Evolutionary conservation across 495 filamentous ascomycete species (phyloP).

Genomic region (Xylaria acuta): DNA sequence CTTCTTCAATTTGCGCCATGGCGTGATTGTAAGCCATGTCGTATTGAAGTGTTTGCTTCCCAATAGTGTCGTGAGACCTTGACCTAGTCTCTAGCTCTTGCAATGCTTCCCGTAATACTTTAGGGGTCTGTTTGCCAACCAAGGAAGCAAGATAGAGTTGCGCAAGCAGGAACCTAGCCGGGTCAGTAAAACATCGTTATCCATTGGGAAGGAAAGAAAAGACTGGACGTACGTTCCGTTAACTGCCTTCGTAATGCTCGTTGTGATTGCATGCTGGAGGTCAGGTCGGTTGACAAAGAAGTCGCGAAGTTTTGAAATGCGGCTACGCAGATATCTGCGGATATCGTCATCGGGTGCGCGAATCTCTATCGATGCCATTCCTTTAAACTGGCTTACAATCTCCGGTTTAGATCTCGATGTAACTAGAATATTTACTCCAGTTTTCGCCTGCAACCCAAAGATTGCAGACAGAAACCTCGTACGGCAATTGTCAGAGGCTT

Average conservation of each 20-base stretch:
- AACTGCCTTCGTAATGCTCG: constrained; percentile 36
- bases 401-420: constrained; percentile 52
- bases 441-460: constrained; percentile 36
- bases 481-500: constrained; percentile 21
- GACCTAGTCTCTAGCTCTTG: constrained; percentile 38
- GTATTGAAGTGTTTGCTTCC: constrained; percentile 36
- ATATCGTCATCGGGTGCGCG: constrained; percentile 48
- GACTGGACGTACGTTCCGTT: constrained; percentile 49
- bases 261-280: constrained; percentile 43
- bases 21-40: constrained; percentile 32
- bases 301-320: constrained; percentile 32
- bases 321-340: constrained; percentile 38
- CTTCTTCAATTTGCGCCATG: constrained; percentile 51
- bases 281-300: constrained; percentile 30
- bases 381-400: constrained; percentile 31
- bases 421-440: constrained; percentile 40
- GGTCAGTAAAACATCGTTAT: constrained; percentile 12
- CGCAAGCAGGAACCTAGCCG: constrained; percentile 59
- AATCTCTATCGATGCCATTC: constrained; percentile 41
- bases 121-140: constrained; percentile 38
- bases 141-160: constrained; percentile 57
- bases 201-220: no score
- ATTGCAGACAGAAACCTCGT: constrained; percentile 33
- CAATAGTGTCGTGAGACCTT: constrained; percentile 36
- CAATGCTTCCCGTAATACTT: constrained; percentile 43